A percentile compares a stretch with the other conserved stretches of the same genome.
These are phyloP conservation scores for Sporodiniella umbellata DNA, from an alignment of 371 early-diverging fungal genomes.

Conservation along the genomic window DNA sequence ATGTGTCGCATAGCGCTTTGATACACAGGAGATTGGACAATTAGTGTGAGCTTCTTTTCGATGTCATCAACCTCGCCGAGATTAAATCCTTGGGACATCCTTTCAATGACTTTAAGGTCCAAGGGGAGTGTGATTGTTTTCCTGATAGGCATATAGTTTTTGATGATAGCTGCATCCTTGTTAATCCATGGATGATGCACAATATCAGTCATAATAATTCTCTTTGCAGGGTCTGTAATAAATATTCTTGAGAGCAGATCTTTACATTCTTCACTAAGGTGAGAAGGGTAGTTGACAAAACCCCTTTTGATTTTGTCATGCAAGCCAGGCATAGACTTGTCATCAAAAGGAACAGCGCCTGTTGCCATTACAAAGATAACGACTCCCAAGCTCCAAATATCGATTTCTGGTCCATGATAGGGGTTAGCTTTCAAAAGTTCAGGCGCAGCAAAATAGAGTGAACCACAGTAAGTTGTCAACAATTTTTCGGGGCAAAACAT, in stretches of 20 bases:
- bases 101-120: conserved; percentile 61
- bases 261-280: conserved; percentile 73
- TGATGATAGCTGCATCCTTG: conserved; percentile 58
- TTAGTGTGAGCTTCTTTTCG: conserved; percentile 44
- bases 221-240: conserved; percentile 61
- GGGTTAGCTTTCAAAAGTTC: conserved; percentile 86
- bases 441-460: conserved; percentile 96
- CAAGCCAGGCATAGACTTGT: conserved; percentile 82
- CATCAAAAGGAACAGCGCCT: conserved; percentile 96
- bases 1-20: conserved; percentile 14
- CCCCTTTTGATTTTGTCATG: conserved; percentile 92
- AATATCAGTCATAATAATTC: conserved; percentile 74
- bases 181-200: conserved; percentile 79
- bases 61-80: conserved; percentile 74
- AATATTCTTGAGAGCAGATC: conserved; percentile 77
- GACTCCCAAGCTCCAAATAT: conserved; percentile 95
- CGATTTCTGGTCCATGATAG: conserved; percentile 94
- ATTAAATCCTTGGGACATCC: conserved; percentile 76
- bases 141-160: conserved; percentile 60
- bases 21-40: conserved; percentile 37
- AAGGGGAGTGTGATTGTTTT: conserved; percentile 61
- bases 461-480: conserved; percentile 91
- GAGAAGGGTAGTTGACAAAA: conserved; percentile 79
- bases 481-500: conserved; percentile 77
- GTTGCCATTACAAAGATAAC: conserved; percentile 92